Base-by-base conservation (phyloP, 371 early-diverging fungal species). In the Mortierella polycephala region DNA sequence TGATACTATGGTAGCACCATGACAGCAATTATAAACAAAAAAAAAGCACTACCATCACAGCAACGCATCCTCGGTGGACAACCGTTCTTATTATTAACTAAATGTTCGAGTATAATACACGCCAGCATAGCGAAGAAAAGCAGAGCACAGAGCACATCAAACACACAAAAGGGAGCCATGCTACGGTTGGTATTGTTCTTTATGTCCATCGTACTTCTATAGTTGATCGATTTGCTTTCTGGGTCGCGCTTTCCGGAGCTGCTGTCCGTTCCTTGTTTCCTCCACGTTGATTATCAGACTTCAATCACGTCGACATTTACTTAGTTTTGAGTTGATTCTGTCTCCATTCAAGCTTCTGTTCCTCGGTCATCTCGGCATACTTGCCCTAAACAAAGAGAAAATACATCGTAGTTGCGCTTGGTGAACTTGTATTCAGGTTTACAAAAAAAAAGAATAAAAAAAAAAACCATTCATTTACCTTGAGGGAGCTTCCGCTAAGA, bases 401-500 rank as follows among this genome's bases (percentile, higher is more conserved):
- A 18, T 14, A 42, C 3, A 16, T 0, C 20, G 11, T 20, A 30
- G 30, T 30, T 30, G 30, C 30, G 30, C 30, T 30, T 30, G 30
- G 30, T 30, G 30, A 30, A 4, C 30, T 30, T 30, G 30, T 30
- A 4, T 30, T 30, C 30, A 30, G 30, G 30, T 30, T 30, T 30
- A 30, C 30, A 30, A 30, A 30, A 30, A 30, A 30, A 30, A 56
- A 20, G 14, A 44, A 20, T 42, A 6, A n/a, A 21, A 7, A 50
- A 21, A 18, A 18, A 50, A 6, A 16, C 0, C 20, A 4, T 45
- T 47, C 47, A 60, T 6, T 73, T 79, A 79, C 80, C 73, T 88
- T 89, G 68, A 89, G 75, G 59, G 87, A 74, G n/a, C 80, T 83
- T 59, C 93, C 92, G 50, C 88, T 83, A 51, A 88, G 85, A 71